These are phyloP conservation scores for Pichia paraexigua DNA, from an alignment of 805 yeast genomes.

Conservation along the genomic window DNA sequence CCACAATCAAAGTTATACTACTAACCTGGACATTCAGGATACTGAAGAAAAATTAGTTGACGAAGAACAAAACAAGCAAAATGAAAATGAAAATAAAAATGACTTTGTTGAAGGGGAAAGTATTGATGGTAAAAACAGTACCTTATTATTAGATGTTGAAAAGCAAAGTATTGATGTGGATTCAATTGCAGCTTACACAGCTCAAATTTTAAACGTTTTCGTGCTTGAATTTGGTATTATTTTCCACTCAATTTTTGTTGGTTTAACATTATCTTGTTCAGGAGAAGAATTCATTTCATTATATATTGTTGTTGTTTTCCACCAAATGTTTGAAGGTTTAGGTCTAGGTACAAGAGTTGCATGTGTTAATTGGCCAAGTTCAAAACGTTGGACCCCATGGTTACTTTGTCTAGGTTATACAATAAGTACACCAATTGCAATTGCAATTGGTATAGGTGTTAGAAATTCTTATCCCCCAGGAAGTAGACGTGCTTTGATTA, in stretches of 20 bases:
- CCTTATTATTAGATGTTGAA: not conserved
- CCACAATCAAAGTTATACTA: not conserved
- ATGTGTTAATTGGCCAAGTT: conserved; percentile 38
- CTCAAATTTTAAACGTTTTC: conserved; percentile 47
- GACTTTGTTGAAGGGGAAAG: not conserved
- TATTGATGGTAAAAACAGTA: not conserved
- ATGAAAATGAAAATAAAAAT: not conserved
- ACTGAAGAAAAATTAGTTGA: not conserved
- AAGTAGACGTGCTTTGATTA: conserved; percentile 49
- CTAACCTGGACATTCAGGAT: too few species aligned
- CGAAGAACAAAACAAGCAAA: not conserved
- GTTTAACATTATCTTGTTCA: conserved; percentile 67
- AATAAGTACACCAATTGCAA: conserved; percentile 63
- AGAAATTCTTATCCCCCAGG: conserved; percentile 53
- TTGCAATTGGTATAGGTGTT: conserved; percentile 74
- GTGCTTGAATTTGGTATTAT: conserved; percentile 72
- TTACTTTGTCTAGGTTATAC: conserved; percentile 42
- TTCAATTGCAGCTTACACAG: conserved; percentile 33
- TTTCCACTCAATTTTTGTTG: conserved; percentile 79
- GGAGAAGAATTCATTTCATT: conserved; percentile 69
- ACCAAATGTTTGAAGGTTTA: conserved; percentile 80
- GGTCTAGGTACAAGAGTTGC: conserved; percentile 79
- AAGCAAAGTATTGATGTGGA: conserved; percentile 4
- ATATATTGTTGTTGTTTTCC: conserved; percentile 62
- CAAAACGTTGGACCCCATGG: conserved; percentile 48